These are phyloP conservation scores for Monilinia vaccinii-corymbosi DNA, from an alignment of 2,329 filamentous ascomycete genomes.

Conservation along the genomic window DNA sequence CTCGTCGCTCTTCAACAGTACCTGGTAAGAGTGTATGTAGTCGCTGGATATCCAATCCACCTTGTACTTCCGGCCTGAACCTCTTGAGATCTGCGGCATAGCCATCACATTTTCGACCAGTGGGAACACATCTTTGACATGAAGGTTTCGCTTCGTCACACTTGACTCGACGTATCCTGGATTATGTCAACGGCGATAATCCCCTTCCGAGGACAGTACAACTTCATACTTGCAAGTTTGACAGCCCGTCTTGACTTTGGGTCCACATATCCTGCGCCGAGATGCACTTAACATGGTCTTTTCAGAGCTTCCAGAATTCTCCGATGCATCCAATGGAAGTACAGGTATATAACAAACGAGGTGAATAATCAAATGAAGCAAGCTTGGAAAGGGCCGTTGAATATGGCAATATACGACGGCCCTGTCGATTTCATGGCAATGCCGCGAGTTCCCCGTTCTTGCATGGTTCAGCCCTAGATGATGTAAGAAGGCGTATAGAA, in stretches of 20 bases:
- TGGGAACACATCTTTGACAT: slow-evolving; percentile 11
- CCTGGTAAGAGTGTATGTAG: slow-evolving; percentile 19
- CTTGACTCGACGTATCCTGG: slow-evolving; percentile 13
- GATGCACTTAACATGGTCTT: neutral
- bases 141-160: slow-evolving; percentile 13
- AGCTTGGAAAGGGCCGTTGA: neutral
- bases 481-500: neutral
- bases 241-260: slow-evolving; percentile 9
- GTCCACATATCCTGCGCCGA: neutral
- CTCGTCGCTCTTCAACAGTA: slow-evolving; percentile 20
- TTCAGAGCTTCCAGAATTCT: neutral
- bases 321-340: neutral
- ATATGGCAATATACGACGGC: neutral
- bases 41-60: slow-evolving; percentile 12
- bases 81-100: slow-evolving; percentile 3
- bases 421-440: neutral
- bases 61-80: slow-evolving; percentile 1
- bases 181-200: neutral
- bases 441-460: neutral
- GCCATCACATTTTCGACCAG: slow-evolving; percentile 12
- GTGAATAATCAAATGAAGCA: neutral
- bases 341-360: neutral
- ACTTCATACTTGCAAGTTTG: slow-evolving; percentile 9
- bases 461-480: neutral
- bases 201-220: neutral